Evolutionary conservation across 805 yeast genomes (phyloP).

Genomic region (Candida ovalis): DNA sequence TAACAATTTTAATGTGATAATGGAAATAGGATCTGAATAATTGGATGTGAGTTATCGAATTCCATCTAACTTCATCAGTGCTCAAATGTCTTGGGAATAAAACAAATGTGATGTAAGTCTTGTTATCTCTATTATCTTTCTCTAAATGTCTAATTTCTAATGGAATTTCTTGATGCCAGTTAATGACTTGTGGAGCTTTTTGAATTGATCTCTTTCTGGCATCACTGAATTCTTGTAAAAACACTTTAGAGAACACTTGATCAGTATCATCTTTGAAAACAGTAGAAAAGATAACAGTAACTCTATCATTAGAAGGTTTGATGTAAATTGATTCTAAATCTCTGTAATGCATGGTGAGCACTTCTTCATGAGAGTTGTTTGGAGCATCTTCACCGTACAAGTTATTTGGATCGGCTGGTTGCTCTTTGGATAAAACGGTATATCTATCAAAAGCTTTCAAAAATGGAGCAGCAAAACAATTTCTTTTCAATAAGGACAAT

Average conservation of each 20-base stretch:
- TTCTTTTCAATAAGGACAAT: constrained; percentile 75
- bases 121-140: constrained; percentile 32
- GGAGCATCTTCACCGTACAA: constrained; percentile 38
- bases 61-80: constrained; percentile 63
- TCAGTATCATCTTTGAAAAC: constrained; percentile 96
- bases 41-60: constrained; percentile 86
- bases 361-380: constrained; percentile 46
- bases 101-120: constrained; percentile 59
- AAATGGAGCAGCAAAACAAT: constrained; percentile 90
- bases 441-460: constrained; percentile 80
- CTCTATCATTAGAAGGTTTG: constrained; percentile 91
- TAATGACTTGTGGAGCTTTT: constrained; percentile 96
- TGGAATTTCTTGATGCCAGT: constrained; percentile 89
- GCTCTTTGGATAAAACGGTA: constrained; percentile 52
- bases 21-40: constrained; percentile 96
- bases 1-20: constrained; percentile 96
- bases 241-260: constrained; percentile 83
- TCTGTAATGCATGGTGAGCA: constrained; percentile 75
- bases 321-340: constrained; percentile 90
- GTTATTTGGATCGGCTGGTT: constrained; percentile 37
- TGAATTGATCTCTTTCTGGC: constrained; percentile 95
- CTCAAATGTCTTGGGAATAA: constrained; percentile 77
- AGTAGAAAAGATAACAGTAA: constrained; percentile 93
- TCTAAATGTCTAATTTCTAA: constrained; percentile 61
- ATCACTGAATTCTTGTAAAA: constrained; percentile 90